phyloP scores from a whole-genome alignment of 495 filamentous ascomycete species.

The Hypoxylon fuscum region DNA sequence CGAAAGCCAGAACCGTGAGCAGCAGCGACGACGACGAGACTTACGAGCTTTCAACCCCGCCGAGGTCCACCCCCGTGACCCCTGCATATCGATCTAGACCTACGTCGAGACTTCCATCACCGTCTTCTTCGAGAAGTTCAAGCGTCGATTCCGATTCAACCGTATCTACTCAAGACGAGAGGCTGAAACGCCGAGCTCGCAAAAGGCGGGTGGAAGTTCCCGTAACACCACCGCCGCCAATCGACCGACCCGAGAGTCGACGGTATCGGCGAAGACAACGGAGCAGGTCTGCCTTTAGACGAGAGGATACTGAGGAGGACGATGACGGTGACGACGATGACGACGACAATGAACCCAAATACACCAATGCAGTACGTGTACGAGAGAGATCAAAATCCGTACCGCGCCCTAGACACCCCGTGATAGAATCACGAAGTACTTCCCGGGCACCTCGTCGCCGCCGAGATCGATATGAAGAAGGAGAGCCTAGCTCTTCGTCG shows the following conservation, averaged over 20 bases:
- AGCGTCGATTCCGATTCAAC: conserved; percentile 52
- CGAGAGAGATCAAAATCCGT: conserved; percentile 36
- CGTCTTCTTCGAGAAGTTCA: conserved; percentile 49
- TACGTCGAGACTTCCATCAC: conserved; percentile 49
- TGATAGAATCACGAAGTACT: conserved; percentile 39
- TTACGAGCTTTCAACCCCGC: conserved; percentile 48
- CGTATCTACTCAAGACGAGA: conserved; percentile 48
- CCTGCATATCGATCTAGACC: conserved; percentile 51
- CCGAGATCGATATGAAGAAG: conserved; percentile 44
- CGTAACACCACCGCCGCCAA: conserved; percentile 25
- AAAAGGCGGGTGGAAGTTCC: conserved; percentile 28
- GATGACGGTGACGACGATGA: conserved; percentile 33
- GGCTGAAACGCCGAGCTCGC: conserved; percentile 30
- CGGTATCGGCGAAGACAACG: conserved; percentile 35
- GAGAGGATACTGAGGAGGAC: conserved; percentile 46
- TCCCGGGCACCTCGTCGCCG: conserved; percentile 25
- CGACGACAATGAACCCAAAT: conserved; percentile 39
- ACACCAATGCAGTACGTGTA: conserved; percentile 33
- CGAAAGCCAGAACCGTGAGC: conserved; percentile 17
- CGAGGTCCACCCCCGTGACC: conserved; percentile 47
- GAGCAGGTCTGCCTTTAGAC: conserved; percentile 30
- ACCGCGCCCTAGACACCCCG: conserved; percentile 24
- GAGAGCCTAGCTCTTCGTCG: conserved; percentile 44
- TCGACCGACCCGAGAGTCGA: conserved; percentile 29
- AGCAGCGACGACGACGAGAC: conserved; percentile 41